A percentile compares a stretch with the other conserved stretches of the same genome.
Conservation (phyloP, 495 filamentous ascomycete genomes). For the Lophiotrema nucula region DNA sequence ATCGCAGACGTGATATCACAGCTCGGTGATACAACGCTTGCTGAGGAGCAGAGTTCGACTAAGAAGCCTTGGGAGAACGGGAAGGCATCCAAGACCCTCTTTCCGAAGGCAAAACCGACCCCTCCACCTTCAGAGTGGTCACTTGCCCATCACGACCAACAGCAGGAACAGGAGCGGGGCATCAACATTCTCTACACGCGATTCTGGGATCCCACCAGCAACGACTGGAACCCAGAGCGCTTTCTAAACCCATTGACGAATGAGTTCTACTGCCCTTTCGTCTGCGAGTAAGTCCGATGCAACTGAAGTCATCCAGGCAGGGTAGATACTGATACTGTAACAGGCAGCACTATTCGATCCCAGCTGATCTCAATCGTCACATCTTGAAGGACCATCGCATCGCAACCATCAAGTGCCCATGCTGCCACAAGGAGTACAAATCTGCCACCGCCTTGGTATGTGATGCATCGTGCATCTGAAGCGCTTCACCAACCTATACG, state of each 20-base stretch:
- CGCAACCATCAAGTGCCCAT: constrained; percentile 36
- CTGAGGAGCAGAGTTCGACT: no score
- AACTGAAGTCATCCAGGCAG: neutral
- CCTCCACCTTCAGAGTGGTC: constrained; percentile 15
- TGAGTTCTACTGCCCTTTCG: constrained; percentile 38
- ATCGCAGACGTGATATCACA: no score
- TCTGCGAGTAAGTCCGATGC: constrained; percentile 37
- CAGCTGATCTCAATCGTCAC: constrained; percentile 32
- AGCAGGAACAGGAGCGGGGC: constrained; percentile 7
- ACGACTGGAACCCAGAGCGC: constrained; percentile 33
- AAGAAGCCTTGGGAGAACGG: neutral
- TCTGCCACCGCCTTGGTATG: constrained; percentile 44
- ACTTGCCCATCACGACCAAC: constrained; percentile 7
- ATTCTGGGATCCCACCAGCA: constrained; percentile 39
- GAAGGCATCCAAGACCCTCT: constrained; percentile 9
- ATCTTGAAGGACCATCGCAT: constrained; percentile 33
- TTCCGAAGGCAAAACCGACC: constrained; percentile 32
- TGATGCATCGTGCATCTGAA: no score
- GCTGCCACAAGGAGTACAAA: constrained; percentile 49
- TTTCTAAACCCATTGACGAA: constrained; percentile 33
- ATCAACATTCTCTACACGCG: constrained; percentile 35
- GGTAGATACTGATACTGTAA: constrained; percentile 3
- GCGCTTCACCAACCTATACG: no score
- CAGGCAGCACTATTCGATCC: constrained; percentile 22
- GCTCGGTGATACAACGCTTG: no score